These are phyloP conservation scores for Talaromyces sp. DNA, from an alignment of 2,329 filamentous ascomycete species.

Conservation along the genomic window DNA sequence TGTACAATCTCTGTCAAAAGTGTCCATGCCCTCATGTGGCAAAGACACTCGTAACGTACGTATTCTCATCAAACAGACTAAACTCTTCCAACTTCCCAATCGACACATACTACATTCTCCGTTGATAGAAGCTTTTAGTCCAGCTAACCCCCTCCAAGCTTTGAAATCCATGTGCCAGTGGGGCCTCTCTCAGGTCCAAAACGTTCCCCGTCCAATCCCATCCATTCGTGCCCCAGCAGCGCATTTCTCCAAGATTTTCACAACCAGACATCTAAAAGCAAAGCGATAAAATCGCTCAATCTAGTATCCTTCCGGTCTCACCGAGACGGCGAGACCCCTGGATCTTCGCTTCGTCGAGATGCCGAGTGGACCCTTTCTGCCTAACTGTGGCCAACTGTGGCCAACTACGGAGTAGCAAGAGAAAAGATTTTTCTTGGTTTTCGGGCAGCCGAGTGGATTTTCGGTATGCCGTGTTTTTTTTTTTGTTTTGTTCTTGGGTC, in stretches of 20 bases:
- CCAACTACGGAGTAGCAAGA: too few relatives aligned
- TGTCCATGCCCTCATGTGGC: too few relatives aligned
- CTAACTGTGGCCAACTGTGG: neutral
- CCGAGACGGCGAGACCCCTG: neutral
- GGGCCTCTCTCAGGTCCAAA: neutral
- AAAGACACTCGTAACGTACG: too few relatives aligned
- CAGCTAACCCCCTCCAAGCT: neutral
- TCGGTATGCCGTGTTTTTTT: conserved; percentile 14
- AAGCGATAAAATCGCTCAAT: neutral
- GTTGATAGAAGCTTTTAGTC: neutral
- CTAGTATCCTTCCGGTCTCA: neutral
- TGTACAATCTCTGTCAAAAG: too few relatives aligned
- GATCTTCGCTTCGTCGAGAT: neutral
- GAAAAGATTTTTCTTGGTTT: neutral
- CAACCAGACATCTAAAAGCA: neutral
- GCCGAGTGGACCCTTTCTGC: conserved; percentile 3
- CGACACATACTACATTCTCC: neutral
- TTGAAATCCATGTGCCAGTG: neutral
- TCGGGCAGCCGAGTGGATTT: conserved; percentile 11
- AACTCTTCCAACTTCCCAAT: neutral
- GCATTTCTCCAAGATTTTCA: neutral
- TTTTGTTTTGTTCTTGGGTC: neutral
- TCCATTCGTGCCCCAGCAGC: neutral
- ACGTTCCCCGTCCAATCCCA: neutral
- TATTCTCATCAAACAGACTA: neutral